Conservation (phyloP, 177 flowering plant genomes). For the Tripterygium wilfordii region DNA sequence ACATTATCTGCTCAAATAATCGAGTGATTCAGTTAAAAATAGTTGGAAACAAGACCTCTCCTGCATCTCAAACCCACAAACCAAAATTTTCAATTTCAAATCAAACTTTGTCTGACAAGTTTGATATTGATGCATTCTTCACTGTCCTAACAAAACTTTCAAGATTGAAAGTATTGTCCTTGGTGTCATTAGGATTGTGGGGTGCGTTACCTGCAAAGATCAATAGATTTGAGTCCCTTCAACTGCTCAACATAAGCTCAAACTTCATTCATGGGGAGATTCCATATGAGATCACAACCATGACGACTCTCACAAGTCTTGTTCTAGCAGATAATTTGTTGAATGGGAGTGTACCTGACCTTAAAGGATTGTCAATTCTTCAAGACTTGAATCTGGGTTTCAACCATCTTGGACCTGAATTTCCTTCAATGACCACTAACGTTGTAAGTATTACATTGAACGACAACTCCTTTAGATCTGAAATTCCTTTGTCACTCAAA, state of each 20-base stretch:
- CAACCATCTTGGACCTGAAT: constrained; percentile 54
- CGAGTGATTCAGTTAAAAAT: constrained; percentile 57
- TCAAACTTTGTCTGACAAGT: constrained; percentile 35
- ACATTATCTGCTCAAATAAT: constrained; percentile 43
- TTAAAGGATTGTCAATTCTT: constrained; percentile 31
- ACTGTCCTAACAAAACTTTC: constrained; percentile 70
- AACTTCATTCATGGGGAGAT: constrained; percentile 65
- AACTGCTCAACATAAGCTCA: constrained; percentile 62
- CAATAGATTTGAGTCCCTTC: constrained; percentile 44
- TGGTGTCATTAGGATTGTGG: constrained; percentile 83
- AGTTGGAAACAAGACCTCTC: constrained; percentile 49
- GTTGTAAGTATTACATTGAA: constrained; percentile 38
- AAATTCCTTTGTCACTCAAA: constrained; percentile 39
- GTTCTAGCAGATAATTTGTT: constrained; percentile 59
- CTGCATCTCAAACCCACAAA: constrained; percentile 18
- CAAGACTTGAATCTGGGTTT: constrained; percentile 56
- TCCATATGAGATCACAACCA: constrained; percentile 33
- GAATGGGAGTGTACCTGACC: constrained; percentile 74
- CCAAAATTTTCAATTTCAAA: constrained; percentile 20
- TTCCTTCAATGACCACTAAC: constrained; percentile 49
- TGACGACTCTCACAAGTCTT: constrained; percentile 39
- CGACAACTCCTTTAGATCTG: constrained; percentile 55
- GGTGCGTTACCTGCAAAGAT: constrained; percentile 67
- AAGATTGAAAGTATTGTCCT: constrained; percentile 42
- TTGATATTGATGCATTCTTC: constrained; percentile 69